A percentile compares a stretch with the other conserved stretches of the same genome.
phyloP scores from a whole-genome alignment of 75 land plant genomes.

The Gnetum montanum region DNA sequence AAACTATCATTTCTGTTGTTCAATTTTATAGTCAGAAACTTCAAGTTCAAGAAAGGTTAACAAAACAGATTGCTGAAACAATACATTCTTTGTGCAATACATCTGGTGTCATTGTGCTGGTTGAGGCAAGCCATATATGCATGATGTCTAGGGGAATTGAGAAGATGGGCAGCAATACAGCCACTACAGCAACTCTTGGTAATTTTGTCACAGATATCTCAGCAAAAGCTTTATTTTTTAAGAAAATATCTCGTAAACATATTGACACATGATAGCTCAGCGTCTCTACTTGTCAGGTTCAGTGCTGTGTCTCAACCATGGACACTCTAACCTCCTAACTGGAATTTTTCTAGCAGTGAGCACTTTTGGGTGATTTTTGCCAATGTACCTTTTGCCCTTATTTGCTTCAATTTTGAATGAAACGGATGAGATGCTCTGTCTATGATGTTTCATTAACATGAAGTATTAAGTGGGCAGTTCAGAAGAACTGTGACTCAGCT shows the following conservation, averaged over 20 bases:
- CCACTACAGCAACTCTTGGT: conserved; percentile 70
- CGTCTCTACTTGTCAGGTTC: too few relatives aligned
- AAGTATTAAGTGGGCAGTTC: too few relatives aligned
- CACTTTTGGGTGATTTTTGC: too few relatives aligned
- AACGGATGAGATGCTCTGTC: too few relatives aligned
- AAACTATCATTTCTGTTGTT: conserved; percentile 47
- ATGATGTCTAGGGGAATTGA: conserved; percentile 88
- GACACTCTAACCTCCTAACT: too few relatives aligned
- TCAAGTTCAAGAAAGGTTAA: conserved; percentile 93
- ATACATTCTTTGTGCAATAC: conserved; percentile 27
- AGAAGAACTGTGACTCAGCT: too few relatives aligned
- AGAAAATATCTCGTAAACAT: conserved; percentile 3
- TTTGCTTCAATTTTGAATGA: too few relatives aligned
- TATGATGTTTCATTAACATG: too few relatives aligned
- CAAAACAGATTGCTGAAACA: conserved; percentile 85
- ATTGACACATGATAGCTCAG: not conserved
- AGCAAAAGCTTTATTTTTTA: conserved; percentile 45
- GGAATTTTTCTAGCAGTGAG: too few relatives aligned
- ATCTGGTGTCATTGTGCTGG: conserved; percentile 68
- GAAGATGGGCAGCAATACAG: conserved; percentile 75
- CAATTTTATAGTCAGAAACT: conserved; percentile 58
- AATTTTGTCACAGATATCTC: conserved; percentile 46
- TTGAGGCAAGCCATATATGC: conserved; percentile 87
- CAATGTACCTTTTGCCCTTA: too few relatives aligned
- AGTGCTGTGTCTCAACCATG: too few relatives aligned